Percentiles rank a stretch among this genome's conserved stretches.
phyloP scores from a whole-genome alignment of 371 early-diverging fungal species.

The Actinomortierella wolfii region DNA sequence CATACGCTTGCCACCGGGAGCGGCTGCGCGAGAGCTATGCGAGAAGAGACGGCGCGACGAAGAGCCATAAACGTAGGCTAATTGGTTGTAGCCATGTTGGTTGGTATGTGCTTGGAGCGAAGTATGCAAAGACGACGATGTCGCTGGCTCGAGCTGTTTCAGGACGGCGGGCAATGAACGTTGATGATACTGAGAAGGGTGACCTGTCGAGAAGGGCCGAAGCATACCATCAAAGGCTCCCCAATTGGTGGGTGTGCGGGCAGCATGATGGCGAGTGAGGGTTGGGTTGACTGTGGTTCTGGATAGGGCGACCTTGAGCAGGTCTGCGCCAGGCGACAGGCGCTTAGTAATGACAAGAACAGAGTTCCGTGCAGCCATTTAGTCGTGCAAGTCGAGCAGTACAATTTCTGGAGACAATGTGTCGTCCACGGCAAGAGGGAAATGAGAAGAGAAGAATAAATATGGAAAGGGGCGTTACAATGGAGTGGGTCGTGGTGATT shows the following conservation, averaged over 20 bases:
- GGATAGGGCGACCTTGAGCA: constrained; percentile 37
- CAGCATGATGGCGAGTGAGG: constrained; percentile 17
- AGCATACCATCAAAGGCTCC: constrained; percentile 33
- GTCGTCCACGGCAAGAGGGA: too few species aligned
- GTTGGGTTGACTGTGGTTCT: constrained; percentile 40
- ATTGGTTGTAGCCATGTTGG: neutral
- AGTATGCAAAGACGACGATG: constrained; percentile 2
- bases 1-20: neutral
- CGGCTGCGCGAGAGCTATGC: constrained; percentile 13
- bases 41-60: constrained; percentile 28
- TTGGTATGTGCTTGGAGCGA: neutral
- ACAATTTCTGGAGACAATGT: too few species aligned
- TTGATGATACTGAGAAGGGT: neutral
- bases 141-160: constrained; percentile 19
- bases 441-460: too few species aligned
- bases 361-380: constrained; percentile 39
- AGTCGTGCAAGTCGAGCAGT: too few species aligned
- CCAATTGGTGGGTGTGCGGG: constrained; percentile 25
- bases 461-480: too few species aligned
- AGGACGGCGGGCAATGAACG: constrained; percentile 16
- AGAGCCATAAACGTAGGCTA: constrained; percentile 3
- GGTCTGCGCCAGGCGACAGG: constrained; percentile 31
- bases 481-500: too few species aligned
- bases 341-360: constrained; percentile 42
- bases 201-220: constrained; percentile 23